Evolutionary conservation across 805 yeast genomes (phyloP), one percentile per base, ranked within the genome.

Genomic region (Zygosaccharomyces bisporus): DNA sequence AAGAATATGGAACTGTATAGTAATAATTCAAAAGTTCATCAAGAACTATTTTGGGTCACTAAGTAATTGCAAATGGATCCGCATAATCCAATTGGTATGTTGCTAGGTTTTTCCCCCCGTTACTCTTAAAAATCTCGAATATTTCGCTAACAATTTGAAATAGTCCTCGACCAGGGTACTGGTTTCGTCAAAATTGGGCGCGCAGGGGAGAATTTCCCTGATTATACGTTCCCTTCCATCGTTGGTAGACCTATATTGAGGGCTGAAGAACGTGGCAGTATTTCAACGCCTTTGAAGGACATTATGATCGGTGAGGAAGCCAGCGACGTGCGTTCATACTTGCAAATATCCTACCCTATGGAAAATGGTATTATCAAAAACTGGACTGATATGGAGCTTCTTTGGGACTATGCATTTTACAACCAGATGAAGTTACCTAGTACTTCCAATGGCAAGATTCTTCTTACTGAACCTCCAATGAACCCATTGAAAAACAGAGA

Each of bases 291-390:
- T 58, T 83, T 93, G 61, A 87, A 85, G 62, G 99, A 93, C 64
- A 87, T 93, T 57, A 93, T 93, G 99, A 90, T 96, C 60, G 99
- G 99, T 52, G 84, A 82, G 54, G 98, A 93, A 62, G 99, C 99
- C 39, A 79, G 86, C 53, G 85, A 85, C 20, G 95, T 86, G 27
- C 80, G 99, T 58, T 83, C 96, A 2, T 79, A 90, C 53, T 75
- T 93, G 48, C 96, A 93, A 68, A 80, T 93, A 45, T 81, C 90
- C n/a, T 93, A 93, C 61, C 99, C 99, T 9, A 90, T 93, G 98
- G 99, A 93, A 68, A 93, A 93, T 64, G 99, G 99, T 60, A 87
- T 93, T 58, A 91, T 93, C 64, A 84, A 82, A 62, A 88, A 90
- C 67, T 93, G 99, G 99, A 96, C 90, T 57, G 99, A 93, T 65